Conservation (phyloP, 192 early-diverging fungal genomes). For the Coemansia sp. region DNA sequence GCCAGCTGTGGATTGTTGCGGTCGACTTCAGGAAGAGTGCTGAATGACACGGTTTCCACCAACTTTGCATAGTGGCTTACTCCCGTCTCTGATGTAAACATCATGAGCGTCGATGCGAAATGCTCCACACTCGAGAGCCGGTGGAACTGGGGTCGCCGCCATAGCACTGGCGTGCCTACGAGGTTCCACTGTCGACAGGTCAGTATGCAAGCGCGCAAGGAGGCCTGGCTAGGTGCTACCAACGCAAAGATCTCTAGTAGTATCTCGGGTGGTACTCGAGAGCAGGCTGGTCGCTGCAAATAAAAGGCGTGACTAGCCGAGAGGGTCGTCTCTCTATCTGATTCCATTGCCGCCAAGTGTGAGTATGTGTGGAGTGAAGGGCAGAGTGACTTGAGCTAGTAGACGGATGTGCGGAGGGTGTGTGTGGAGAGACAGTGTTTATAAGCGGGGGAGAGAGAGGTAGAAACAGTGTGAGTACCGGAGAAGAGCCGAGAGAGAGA, state of each 20-base stretch:
- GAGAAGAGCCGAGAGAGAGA: background rate
- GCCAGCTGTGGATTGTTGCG: slow-evolving; percentile 52
- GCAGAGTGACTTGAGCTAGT: background rate
- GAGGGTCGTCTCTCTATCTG: background rate
- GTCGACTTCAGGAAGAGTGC: slow-evolving; percentile 41
- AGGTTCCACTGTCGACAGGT: slow-evolving; percentile 57
- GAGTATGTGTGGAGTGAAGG: background rate
- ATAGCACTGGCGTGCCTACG: slow-evolving; percentile 54
- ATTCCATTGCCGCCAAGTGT: background rate
- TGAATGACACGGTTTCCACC: slow-evolving; percentile 46
- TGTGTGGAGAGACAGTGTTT: background rate
- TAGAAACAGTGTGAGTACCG: background rate
- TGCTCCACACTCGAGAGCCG: slow-evolving; percentile 43
- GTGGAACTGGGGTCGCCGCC: slow-evolving; percentile 53
- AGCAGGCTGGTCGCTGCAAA: slow-evolving; percentile 17
- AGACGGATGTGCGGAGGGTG: background rate
- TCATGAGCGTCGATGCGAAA: slow-evolving; percentile 31
- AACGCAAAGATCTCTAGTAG: slow-evolving; percentile 35
- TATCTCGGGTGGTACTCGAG: slow-evolving; percentile 44
- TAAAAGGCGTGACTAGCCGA: background rate
- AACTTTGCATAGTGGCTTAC: slow-evolving; percentile 31
- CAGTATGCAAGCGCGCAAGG: slow-evolving; percentile 50
- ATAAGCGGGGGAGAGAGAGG: background rate
- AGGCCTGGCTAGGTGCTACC: slow-evolving; percentile 21
- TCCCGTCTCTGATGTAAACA: background rate